A percentile compares a stretch with the other conserved stretches of the same genome.
phyloP scores from a whole-genome alignment of 1,139 yeast species.

The Kodamaea anthophila region DNA sequence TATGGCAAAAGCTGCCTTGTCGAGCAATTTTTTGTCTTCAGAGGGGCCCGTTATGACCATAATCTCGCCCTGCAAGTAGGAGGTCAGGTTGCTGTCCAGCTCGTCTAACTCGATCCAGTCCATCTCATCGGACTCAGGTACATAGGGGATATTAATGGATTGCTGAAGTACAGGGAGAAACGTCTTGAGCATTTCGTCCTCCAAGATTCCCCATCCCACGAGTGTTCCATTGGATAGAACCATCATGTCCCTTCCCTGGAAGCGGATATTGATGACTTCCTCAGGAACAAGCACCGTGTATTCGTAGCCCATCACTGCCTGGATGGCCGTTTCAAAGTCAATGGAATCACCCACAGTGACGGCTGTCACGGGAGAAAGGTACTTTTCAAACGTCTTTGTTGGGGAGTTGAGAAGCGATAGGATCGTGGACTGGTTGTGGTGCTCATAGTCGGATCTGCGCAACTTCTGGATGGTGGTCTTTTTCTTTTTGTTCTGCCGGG shows the following conservation, averaged over 20 bases:
- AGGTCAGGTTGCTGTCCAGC: conserved; percentile 11
- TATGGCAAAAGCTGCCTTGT: conserved; percentile 83
- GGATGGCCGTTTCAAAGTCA: conserved; percentile 42
- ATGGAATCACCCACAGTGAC: conserved; percentile 67
- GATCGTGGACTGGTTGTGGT: conserved; percentile 19
- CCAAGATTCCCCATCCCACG: conserved; percentile 73
- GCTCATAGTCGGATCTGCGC: conserved; percentile 20
- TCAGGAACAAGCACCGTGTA: conserved; percentile 54
- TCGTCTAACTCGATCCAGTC: conserved; percentile 46
- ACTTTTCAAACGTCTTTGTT: conserved; percentile 21
- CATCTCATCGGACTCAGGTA: conserved; percentile 76
- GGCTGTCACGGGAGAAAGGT: conserved; percentile 42
- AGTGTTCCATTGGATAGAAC: conserved; percentile 21
- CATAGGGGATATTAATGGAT: conserved; percentile 35
- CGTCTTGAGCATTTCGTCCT: conserved; percentile 43
- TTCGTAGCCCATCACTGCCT: conserved; percentile 27
- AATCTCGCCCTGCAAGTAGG: conserved; percentile 61
- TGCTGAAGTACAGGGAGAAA: conserved; percentile 40
- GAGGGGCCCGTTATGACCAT: conserved; percentile 53
- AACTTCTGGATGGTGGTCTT: conserved; percentile 22
- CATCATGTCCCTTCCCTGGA: conserved; percentile 21
- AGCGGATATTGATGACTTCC: conserved; percentile 51
- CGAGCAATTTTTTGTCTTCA: conserved; percentile 47
- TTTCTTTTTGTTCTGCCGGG: conserved; percentile 12
- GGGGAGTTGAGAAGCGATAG: conserved; percentile 22